These are phyloP conservation scores for Xerocomellus chrysenteron DNA, from an alignment of 768 basidiomycete genomes.

Conservation along the genomic window DNA sequence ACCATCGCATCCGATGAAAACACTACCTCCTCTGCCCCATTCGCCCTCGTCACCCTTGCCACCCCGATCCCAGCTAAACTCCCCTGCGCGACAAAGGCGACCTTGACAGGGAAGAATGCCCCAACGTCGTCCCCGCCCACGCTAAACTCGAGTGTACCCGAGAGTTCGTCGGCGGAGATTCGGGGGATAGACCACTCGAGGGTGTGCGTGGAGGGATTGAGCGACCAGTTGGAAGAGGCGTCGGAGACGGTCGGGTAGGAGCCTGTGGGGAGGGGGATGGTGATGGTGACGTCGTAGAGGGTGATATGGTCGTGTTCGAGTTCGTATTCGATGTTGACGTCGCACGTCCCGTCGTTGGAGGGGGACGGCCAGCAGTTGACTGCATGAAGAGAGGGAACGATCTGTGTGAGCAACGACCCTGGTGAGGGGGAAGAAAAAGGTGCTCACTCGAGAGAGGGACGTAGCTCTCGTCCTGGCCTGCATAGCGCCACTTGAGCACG, in stretches of 20 bases:
- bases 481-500: constrained; percentile 91
- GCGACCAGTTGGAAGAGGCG: constrained; percentile 66
- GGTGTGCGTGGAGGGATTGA: constrained; percentile 76
- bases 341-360: constrained; percentile 86
- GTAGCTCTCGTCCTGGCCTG: constrained; percentile 86
- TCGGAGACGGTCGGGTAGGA: constrained; percentile 85
- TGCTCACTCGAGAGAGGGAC: constrained; percentile 86
- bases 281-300: constrained; percentile 82
- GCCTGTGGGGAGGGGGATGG: constrained; percentile 87
- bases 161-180: constrained; percentile 60
- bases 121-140: constrained; percentile 80
- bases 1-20: constrained; percentile 60
- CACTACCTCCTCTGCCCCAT: constrained; percentile 45
- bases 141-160: constrained; percentile 89
- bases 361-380: constrained; percentile 98
- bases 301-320: constrained; percentile 82
- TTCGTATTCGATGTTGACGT: constrained; percentile 97
- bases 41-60: constrained; percentile 53
- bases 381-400: constrained; percentile 27
- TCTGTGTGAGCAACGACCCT: background rate
- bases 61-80: constrained; percentile 79
- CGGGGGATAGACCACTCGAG: constrained; percentile 83
- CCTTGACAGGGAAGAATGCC: constrained; percentile 90
- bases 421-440: background rate
- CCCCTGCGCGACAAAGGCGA: constrained; percentile 77